Evolutionary conservation across 768 basidiomycete species (phyloP), one percentile per base, ranked within the genome.

Genomic region (Mycena maculata): DNA sequence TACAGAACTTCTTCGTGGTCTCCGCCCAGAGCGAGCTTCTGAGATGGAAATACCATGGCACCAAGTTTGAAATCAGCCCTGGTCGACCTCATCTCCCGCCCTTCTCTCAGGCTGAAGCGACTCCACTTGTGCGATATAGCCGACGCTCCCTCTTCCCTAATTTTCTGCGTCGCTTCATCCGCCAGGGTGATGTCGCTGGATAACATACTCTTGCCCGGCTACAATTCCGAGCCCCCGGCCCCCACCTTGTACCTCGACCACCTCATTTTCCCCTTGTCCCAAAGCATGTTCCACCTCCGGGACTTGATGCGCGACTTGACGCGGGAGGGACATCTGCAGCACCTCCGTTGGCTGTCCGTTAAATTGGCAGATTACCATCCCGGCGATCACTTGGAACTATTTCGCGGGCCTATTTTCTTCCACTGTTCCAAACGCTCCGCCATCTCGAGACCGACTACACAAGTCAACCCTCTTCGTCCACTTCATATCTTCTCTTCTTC

Each of bases 381-480:
- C 10, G 25, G 11, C 1, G 41, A 18, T 20, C 23, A 23, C 9
- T n/a, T 30, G 20, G 27, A 16, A 1, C 22, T 39, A 22, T n/a
- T n/a, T n/a, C n/a, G n/a, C n/a, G n/a, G n/a, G n/a, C n/a, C n/a
- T n/a, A n/a, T n/a, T 39, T 38, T 18, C 8, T 45, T 11, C 30
- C 33, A 7, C 13, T 63, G 20, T 45, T 53, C 23, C 12, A 9
- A 15, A 31, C 42, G 8, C 31, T 63, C 16, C 53, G 11, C 15
- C 62, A 48, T 44, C 44, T 63, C 27, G 62, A 63, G 42, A 63
- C 55, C 12, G 41, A 44, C 4, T 55, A 7, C 22, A 15, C 33
- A 13, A 20, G 53, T 48, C 27, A 28, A 38, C 36, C 18, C 27
- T 20, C 38, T 25, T 52, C 2, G 30, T 16, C 15, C 10, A 33